Evolutionary conservation across 305 asterid genomes (phyloP), one percentile per base, ranked within the genome.

Genomic region (Solanum hybrid): DNA sequence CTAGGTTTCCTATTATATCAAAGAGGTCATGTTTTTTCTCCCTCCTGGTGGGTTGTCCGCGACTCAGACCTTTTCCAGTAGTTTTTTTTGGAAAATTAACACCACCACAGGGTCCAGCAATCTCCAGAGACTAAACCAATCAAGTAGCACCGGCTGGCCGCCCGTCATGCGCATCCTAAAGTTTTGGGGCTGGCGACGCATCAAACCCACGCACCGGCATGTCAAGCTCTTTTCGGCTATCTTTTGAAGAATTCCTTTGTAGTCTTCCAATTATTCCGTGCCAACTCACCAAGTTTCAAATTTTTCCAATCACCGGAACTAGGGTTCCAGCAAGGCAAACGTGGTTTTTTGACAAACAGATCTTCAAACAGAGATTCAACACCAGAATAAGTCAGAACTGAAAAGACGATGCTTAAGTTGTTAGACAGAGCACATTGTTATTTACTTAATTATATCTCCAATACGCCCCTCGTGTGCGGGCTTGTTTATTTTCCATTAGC

Each of bases 301-400:
- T 75, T 75, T 6, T 29, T 75, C 37, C 80, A 20, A 75, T 13
- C n/a, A 29, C 36, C 5, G 10, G 36, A 29, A 26, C 36, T 75
- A 75, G 36, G 79, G 36, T 2, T 27, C 36, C 82, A 77, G 82
- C 41, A 77, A 76, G 27, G 88, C 0, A 93, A 92, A 83, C 81
- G 24, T 76, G 37, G 81, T 76, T 76, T 7, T 31, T 33, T 7
- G 33, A 76, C 39, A 76, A 24, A 31, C 26, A 14, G 81, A 76
- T 76, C 81, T 76, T 76, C 81, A 76, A 76, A 76, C 39, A 76
- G 65, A 31, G 38, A 15, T 76, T 31, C 38, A 76, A 31, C 38
- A 31, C 81, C 6, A 76, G 81, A 76, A 76, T 29, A 76, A 76
- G 37, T 76, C 38, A 31, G 38, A 76, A 31, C 38, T 29, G 81